Base-by-base conservation (phyloP, 805 yeast genomes). In the Tetrapisispora namnaoensis region DNA sequence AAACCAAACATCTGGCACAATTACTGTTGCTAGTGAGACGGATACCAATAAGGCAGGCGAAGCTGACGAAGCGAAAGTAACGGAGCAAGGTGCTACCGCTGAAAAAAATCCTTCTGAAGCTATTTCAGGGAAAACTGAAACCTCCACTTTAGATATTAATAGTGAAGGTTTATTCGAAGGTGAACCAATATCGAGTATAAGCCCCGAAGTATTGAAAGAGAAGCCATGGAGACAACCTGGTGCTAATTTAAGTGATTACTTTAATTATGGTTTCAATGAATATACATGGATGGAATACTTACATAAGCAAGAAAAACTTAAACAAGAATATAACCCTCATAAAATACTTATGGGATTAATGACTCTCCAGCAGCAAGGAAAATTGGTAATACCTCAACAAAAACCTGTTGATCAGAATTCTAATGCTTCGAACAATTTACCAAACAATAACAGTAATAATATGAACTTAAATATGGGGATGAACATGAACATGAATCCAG, bases 201-300 rank as follows among this genome's bases (percentile, higher is more conserved):
- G 86, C 51, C 74, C 91, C 11, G 91, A 84, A 51, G 83, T 82
- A 47, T 70, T 90, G 44, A 88, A 86, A 54, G 95, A 89, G 55
- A 95, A 95, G 69, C 99, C 99, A 9, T 93, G 99, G 99, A 78
- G 99, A 62, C 81, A 86, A 54, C 97, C 98, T 1, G 99, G 98
- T 37, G 95, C 96, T 3, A 97, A 93, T 67, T 70, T 87, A 38
- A 78, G 95, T 8, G 98, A 93, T 66, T 95, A 89, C 67, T 93
- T 93, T 74, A 93, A 93, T 69, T 93, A 81, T 61, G 99, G 99
- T 1, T 93, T 93, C 62, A 95, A 93, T 63, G 99, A 93, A 70
- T 77, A 86, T 55, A 85, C 97, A 16, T 93, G 99, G 99, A 80
- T 85, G 48, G 88, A 90, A 22, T 93, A 93, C 68, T 82, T 96